A percentile compares a stretch with the other conserved stretches of the same genome.
Conservation (phyloP, 345 rosid genomes). For the Rhodamnia argentea region DNA sequence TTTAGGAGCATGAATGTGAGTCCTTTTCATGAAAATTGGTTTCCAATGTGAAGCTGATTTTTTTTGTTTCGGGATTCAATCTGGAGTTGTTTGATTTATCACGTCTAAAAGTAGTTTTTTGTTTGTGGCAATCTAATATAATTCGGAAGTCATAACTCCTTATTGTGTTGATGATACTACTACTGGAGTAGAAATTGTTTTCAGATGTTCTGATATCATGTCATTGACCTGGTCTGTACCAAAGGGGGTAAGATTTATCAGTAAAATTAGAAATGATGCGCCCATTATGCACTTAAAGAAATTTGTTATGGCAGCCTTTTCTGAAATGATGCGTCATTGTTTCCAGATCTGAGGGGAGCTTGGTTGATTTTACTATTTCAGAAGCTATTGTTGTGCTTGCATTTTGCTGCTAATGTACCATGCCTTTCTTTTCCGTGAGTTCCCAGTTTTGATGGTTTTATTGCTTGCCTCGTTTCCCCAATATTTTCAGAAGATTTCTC, state of each 20-base stretch:
- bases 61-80: neutral
- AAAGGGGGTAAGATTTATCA: neutral
- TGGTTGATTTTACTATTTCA: neutral
- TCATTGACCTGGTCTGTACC: neutral
- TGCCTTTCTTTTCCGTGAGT: neutral
- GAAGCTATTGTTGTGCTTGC: neutral
- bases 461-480: neutral
- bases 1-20: neutral
- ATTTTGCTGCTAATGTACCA: neutral
- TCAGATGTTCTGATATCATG: neutral
- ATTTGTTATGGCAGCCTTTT: neutral
- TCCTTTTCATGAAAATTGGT: neutral
- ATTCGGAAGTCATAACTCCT: neutral
- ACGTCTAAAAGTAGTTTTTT: neutral
- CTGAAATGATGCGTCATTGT: neutral
- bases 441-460: neutral
- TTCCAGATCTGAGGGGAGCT: neutral
- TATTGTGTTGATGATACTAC: neutral
- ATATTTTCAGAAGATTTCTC: slow-evolving; percentile 11
- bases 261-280: neutral
- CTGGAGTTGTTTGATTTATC: neutral
- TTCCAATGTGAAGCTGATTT: neutral
- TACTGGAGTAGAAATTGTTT: neutral
- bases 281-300: neutral
- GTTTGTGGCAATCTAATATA: neutral